Percentiles rank a stretch among this genome's conserved stretches.
These are phyloP conservation scores for Fusarium pilosicola DNA, from an alignment of 2,329 filamentous ascomycete species.

Conservation along the genomic window DNA sequence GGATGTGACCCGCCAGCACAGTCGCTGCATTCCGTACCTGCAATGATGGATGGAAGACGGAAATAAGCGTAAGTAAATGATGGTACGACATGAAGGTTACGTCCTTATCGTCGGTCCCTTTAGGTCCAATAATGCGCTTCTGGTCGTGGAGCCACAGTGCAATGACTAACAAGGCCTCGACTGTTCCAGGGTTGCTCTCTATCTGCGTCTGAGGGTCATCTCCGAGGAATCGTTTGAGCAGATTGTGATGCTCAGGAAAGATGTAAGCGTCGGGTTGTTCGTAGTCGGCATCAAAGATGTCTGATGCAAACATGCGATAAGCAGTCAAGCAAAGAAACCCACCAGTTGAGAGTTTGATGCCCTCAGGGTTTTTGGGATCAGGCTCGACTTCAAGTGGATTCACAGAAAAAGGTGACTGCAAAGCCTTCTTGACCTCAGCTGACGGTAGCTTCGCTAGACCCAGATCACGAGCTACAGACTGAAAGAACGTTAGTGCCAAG, in stretches of 20 bases:
- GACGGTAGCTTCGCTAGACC: slow-evolving; percentile 61
- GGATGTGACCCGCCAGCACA: slow-evolving; percentile 61
- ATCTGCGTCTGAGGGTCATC: slow-evolving; percentile 61
- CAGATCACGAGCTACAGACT: slow-evolving; percentile 72
- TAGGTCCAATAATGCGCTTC: slow-evolving; percentile 51
- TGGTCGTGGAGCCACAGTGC: slow-evolving; percentile 68
- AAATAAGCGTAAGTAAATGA: slow-evolving; percentile 66
- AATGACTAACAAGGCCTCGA: slow-evolving; percentile 68
- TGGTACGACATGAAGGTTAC: slow-evolving; percentile 68
- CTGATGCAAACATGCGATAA: slow-evolving; percentile 70
- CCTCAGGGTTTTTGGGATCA: slow-evolving; percentile 58
- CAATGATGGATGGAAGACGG: slow-evolving; percentile 66
- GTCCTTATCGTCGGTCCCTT: slow-evolving; percentile 49
- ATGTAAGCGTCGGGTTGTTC: slow-evolving; percentile 64
- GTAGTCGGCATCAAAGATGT: slow-evolving; percentile 68
- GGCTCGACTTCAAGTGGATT: slow-evolving; percentile 60
- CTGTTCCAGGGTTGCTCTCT: slow-evolving; percentile 60
- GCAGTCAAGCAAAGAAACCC: slow-evolving; percentile 68
- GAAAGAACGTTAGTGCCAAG: slow-evolving; percentile 24
- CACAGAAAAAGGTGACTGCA: slow-evolving; percentile 53
- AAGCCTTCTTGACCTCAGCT: slow-evolving; percentile 58
- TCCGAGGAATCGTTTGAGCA: slow-evolving; percentile 65
- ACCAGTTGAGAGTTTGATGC: slow-evolving; percentile 67
- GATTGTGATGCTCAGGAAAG: slow-evolving; percentile 67
- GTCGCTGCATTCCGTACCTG: slow-evolving; percentile 66